Evolutionary conservation across 441 rosid species (phyloP).

Genomic region (Brassica hybrid): DNA sequence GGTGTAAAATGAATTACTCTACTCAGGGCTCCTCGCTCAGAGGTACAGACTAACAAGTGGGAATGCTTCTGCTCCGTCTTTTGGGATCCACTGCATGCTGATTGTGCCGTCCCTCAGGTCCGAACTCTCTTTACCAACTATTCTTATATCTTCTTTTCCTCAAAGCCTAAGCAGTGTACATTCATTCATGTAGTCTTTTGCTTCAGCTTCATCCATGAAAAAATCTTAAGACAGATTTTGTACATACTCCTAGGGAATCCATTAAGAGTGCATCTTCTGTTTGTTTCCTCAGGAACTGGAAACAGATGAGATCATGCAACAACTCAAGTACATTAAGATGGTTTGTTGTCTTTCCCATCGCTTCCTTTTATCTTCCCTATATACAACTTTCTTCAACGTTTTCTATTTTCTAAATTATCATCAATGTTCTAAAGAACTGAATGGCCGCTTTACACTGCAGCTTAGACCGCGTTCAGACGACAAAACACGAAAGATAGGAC

Average conservation of each 20-base stretch:
- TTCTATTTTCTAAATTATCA: background rate
- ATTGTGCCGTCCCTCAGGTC: conserved; percentile 95
- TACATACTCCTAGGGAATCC: background rate
- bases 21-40: conserved; percentile 89
- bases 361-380: background rate
- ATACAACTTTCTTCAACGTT: background rate
- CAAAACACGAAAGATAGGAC: conserved; percentile 46
- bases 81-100: conserved; percentile 91
- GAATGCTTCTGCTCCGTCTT: conserved; percentile 83
- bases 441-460: conserved; percentile 46
- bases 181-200: conserved; percentile 11
- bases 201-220: conserved; percentile 23
- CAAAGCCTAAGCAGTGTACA: conserved; percentile 12
- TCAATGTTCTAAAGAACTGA: conserved; percentile 30
- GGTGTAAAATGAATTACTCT: conserved; percentile 19
- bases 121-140: conserved; percentile 12
- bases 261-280: background rate
- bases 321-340: conserved; percentile 73
- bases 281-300: conserved; percentile 72
- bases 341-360: conserved; percentile 47
- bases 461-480: conserved; percentile 58
- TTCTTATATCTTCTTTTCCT: conserved; percentile 21
- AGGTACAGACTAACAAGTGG: conserved; percentile 91
- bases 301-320: conserved; percentile 74
- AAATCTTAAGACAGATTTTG: conserved; percentile 1